Evolutionary conservation across 2,329 filamentous ascomycete species (phyloP).

Genomic region (Calonectria fujianensis): DNA sequence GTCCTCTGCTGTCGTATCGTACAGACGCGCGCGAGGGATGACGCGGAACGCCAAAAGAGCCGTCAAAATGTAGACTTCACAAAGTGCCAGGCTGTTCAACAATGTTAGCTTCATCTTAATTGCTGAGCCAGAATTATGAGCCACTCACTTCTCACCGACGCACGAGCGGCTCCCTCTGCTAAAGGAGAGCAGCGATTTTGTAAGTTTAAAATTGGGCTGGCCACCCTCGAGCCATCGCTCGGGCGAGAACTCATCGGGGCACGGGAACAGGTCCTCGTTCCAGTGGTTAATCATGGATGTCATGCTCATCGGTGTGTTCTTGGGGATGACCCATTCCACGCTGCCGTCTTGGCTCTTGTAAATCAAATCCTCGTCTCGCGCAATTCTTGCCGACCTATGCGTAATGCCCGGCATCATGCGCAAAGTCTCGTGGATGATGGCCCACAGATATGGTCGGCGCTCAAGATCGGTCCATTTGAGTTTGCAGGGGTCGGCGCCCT

Average conservation of each 20-base stretch:
- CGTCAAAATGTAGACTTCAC: conserved; percentile 46
- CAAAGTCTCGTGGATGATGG: conserved; percentile 62
- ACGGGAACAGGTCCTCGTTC: conserved; percentile 57
- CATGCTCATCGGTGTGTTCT: conserved; percentile 59
- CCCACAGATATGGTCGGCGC: conserved; percentile 60
- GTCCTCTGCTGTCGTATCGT: conserved; percentile 45
- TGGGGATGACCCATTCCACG: conserved; percentile 50
- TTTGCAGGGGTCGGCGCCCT: conserved; percentile 52
- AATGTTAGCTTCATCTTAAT: background rate
- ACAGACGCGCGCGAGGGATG: conserved; percentile 41
- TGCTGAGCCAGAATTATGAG: fast-evolving
- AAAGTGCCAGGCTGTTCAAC: conserved; percentile 44
- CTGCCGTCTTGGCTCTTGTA: conserved; percentile 51
- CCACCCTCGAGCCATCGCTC: conserved; percentile 54
- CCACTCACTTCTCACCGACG: conserved; percentile 48
- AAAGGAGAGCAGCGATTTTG: conserved; percentile 48
- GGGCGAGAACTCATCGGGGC: conserved; percentile 59
- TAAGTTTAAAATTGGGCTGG: conserved; percentile 53
- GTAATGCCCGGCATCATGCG: conserved; percentile 59
- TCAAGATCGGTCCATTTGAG: conserved; percentile 59
- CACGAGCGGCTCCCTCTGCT: conserved; percentile 50
- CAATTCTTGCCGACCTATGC: conserved; percentile 50
- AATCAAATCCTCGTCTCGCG: conserved; percentile 53
- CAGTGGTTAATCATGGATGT: conserved; percentile 58
- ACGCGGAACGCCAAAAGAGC: conserved; percentile 41